Conservation (phyloP, 2,329 filamentous ascomycete species). For the Ophiocordyceps camponoti-leonardi region DNA sequence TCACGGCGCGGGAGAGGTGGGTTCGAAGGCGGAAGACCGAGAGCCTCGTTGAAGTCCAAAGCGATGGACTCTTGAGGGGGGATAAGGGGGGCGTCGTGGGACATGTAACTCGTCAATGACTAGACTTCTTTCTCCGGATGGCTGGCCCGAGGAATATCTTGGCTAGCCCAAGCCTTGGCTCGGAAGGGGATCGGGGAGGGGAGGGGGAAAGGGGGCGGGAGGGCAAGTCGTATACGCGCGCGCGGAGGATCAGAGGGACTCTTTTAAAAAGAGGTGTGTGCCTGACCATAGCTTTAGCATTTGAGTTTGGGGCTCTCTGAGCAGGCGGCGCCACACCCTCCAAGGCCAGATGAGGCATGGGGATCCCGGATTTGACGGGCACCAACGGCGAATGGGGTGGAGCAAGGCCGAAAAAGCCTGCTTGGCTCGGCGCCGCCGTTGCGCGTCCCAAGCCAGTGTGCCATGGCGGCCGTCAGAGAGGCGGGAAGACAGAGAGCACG, state of each 20-base stretch:
- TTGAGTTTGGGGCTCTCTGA: not conserved
- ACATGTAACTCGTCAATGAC: not conserved
- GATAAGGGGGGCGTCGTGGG: not conserved
- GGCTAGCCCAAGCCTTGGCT: not conserved
- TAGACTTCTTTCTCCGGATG: not conserved
- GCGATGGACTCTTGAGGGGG: conserved; percentile 3
- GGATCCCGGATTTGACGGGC: not conserved
- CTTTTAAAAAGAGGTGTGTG: no score
- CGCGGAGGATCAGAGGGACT: not conserved
- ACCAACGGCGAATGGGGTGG: not conserved
- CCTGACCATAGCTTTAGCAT: not conserved
- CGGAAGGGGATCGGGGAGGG: not conserved
- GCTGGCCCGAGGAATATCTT: no score
- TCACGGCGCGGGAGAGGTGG: not conserved
- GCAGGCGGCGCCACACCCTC: not conserved
- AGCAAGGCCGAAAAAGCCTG: not conserved
- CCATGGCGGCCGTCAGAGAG: not conserved
- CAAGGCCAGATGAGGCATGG: not conserved
- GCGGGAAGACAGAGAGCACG: no score
- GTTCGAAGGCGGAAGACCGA: conserved; percentile 1
- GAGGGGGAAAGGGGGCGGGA: not conserved
- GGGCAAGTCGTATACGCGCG: no score
- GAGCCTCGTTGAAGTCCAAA: conserved; percentile 3
- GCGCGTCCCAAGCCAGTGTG: not conserved
- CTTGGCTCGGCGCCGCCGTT: not conserved